Base-by-base conservation (phyloP, 352 stramenopile species). In the Phytophthora sp. region DNA sequence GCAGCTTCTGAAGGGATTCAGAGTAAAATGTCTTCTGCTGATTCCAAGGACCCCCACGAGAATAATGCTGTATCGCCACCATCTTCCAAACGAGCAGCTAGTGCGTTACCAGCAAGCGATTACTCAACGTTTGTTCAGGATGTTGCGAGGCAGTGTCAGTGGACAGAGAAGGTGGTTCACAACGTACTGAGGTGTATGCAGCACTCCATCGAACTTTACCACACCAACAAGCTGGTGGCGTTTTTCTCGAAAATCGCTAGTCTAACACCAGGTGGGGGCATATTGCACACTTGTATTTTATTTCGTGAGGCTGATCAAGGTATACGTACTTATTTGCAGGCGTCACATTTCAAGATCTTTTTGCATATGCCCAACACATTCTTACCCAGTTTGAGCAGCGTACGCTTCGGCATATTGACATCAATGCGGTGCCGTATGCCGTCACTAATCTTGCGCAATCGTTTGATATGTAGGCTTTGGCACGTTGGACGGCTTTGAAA, bases 311-410 rank as follows among this genome's bases (percentile, higher is more conserved):
- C 59, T 73, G 51, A 66, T 28, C 3, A 20, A 53, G 21, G 15
- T 8, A 12, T 39, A n/a, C n/a, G n/a, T n/a, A 34, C 34, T 41
- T 9, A 8, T 52, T 57, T 57, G 8, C 30, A 86, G 76, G 51
- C 15, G 28, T 77, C 18, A 74, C 48, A 18, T 59, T 79, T 45
- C 49, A 52, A 37, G 61, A 74, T 7, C 38, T 82, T 20, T 75
- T 77, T 15, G 58, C 62, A 23, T 24, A 73, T 34, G 74, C 41
- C 5, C 54, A 82, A 11, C 42, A 66, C n/a, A 76, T 86, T 46
- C 17, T 88, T 13, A 74, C 63, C 23, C 34, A 67, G 26, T 84
- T 83, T 54, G 52, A 84, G 37, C 48, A 76, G 28, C 66, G 78
- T 86, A 78, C 42, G 78, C 32, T 35, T 24, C 10, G 26, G 20